Conservation (phyloP, 2,329 filamentous ascomycete genomes). For the Hypoxylon sp. region DNA sequence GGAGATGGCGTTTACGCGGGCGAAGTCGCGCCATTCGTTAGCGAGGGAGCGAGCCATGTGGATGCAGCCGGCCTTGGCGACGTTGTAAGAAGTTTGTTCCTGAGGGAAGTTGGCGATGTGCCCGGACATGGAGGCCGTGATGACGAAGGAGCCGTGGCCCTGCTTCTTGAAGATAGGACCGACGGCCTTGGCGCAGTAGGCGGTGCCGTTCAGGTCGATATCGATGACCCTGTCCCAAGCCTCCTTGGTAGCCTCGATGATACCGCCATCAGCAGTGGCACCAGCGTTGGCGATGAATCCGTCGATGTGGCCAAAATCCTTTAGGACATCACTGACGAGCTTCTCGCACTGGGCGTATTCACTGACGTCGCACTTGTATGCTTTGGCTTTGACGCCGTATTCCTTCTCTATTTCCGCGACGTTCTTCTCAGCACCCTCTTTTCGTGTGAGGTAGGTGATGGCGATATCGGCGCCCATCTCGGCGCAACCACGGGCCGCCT, state of each 20-base stretch:
- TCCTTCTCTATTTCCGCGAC: conserved; percentile 72
- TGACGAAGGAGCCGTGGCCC: conserved; percentile 71
- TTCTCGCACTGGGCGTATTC: conserved; percentile 64
- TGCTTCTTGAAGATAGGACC: conserved; percentile 71
- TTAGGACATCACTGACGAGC: conserved; percentile 72
- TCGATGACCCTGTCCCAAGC: conserved; percentile 71
- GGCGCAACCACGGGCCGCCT: conserved; percentile 75
- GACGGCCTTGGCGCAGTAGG: conserved; percentile 72
- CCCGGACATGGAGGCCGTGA: conserved; percentile 74
- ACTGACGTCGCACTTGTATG: conserved; percentile 70
- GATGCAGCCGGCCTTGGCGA: conserved; percentile 65
- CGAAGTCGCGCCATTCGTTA: conserved; percentile 74
- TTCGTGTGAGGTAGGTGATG: conserved; percentile 78
- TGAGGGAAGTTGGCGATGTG: conserved; percentile 76
- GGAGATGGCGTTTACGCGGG: conserved; percentile 70
- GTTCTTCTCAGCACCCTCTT: conserved; percentile 75
- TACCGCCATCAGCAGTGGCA: conserved; percentile 67
- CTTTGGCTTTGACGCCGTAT: conserved; percentile 76
- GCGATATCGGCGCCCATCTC: conserved; percentile 79
- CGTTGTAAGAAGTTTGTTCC: conserved; percentile 72
- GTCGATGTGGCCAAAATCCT: conserved; percentile 80
- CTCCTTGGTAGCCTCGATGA: conserved; percentile 66
- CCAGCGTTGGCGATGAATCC: conserved; percentile 81
- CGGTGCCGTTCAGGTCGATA: conserved; percentile 73
- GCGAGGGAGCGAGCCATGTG: conserved; percentile 59